Percentiles rank a stretch among this genome's conserved stretches.
Evolutionary conservation across 306 rosid species (phyloP).

Genomic region (Spatholobus suberectus): DNA sequence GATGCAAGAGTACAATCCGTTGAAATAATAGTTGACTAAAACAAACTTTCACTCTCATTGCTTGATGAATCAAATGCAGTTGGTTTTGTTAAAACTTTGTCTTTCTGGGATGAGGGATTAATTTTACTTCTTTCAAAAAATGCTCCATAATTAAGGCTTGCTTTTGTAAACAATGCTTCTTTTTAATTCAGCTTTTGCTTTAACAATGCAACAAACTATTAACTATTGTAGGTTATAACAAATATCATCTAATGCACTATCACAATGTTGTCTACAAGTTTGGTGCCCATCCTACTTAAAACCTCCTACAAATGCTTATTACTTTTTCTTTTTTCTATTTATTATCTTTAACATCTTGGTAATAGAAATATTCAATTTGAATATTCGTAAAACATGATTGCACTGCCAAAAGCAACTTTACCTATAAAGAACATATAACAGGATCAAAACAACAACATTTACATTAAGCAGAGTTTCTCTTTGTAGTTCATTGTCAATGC

Average conservation of each 20-base stretch:
- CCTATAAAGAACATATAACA: constrained; percentile 1
- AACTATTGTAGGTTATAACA: neutral
- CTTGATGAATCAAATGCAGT: constrained; percentile 38
- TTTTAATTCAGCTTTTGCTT: constrained; percentile 78
- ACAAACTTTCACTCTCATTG: constrained; percentile 47
- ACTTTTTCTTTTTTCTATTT: neutral
- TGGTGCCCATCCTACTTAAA: neutral
- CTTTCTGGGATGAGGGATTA: constrained; percentile 45
- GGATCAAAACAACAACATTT: constrained; percentile 42
- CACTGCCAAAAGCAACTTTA: constrained; percentile 12
- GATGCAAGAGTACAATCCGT: constrained; percentile 77
- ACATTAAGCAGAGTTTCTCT: constrained; percentile 63
- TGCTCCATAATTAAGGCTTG: constrained; percentile 94
- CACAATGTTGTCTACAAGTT: constrained; percentile 4
- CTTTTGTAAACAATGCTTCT: constrained; percentile 69
- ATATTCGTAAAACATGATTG: constrained; percentile 7
- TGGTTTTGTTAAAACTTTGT: constrained; percentile 49
- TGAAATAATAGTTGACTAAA: constrained; percentile 60
- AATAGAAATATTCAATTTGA: constrained; percentile 18
- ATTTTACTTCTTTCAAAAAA: constrained; percentile 72
- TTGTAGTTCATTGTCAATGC: constrained; percentile 51
- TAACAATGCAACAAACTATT: constrained; percentile 43
- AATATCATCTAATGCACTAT: neutral
- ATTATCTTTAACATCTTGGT: neutral
- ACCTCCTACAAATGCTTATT: neutral